Evolutionary conservation across 1,284 basidiomycete species (phyloP).

Genomic region (Ustilago cynodontis): DNA sequence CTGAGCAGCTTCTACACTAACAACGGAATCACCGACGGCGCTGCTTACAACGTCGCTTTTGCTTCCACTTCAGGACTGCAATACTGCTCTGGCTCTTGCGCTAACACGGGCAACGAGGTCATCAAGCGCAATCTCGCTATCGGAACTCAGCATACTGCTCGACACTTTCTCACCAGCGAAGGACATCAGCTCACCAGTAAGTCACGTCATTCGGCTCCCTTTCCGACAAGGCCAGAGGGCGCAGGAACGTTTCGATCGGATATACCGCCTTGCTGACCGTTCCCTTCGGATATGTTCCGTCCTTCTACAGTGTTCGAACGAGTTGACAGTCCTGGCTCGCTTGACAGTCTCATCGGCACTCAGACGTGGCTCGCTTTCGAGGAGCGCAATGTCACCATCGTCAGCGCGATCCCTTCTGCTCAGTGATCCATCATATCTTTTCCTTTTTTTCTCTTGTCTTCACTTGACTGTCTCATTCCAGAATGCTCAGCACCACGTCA

Average conservation of each 20-base stretch:
- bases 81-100: conserved; percentile 51
- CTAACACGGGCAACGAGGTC: conserved; percentile 53
- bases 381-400: conserved; percentile 52
- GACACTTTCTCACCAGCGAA: conserved; percentile 44
- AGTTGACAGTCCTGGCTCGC: conserved; percentile 34
- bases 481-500: background rate
- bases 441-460: background rate
- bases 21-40: conserved; percentile 37
- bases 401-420: conserved; percentile 17
- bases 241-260: background rate
- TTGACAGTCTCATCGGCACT: conserved; percentile 48
- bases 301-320: conserved; percentile 46
- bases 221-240: background rate
- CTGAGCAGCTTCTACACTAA: conserved; percentile 49
- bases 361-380: conserved; percentile 51
- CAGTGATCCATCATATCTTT: background rate
- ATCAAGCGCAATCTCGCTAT: conserved; percentile 16
- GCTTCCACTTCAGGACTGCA: conserved; percentile 30
- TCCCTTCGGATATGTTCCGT: background rate
- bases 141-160: conserved; percentile 19
- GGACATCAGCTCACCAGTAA: conserved; percentile 50
- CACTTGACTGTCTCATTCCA: background rate
- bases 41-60: conserved; percentile 55
- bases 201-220: conserved; percentile 7
- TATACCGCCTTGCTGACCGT: background rate